Base-by-base conservation (phyloP, 176 grass and related monocot species). In the Triticum turgidum region DNA sequence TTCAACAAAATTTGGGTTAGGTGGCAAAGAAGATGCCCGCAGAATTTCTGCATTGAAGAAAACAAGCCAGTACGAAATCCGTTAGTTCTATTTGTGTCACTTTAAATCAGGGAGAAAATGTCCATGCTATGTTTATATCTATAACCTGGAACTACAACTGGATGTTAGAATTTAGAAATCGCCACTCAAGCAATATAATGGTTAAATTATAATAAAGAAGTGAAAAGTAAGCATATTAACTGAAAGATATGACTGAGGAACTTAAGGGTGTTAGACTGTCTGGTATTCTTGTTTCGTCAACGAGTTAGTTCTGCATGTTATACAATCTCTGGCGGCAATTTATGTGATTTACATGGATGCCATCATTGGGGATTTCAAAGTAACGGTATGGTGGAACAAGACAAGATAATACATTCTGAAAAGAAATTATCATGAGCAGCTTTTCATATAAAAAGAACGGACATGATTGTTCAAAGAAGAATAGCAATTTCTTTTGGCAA, bases 41-140 rank as follows among this genome's bases (percentile, higher is more conserved):
- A 96, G 91, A 91, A 99, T 94, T 80, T 99, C 97, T 99, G 90
- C 80, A 93, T 87, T 85, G 66, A 87, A 88, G 58, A 89, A 58
- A 87, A 86, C 20, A 90, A 74, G 68, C 20, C 11, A 79, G 30
- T 61, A 71, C 63, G 10, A 18, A 44, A 72, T 62, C 42, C 4
- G 37, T 41, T 32, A 82, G 44, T 87, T 67, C 25, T 45, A 41
- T 64, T 79, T 61, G 79, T 80, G 76, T 25, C 21, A 84, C 14
- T 54, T 69, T 27, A 80, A 32, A 79, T 80, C 11, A 83, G n/a
- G 12, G 69, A 85, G 59, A 84, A 61, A 88, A 54, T 10, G 21
- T 6, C 15, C 3, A 62, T 4, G 21, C 0, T 25, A 61, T 29
- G 74, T 89, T 61, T 5, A 13, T 56, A 24, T 44, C 32, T 83